A percentile compares a stretch with the other conserved stretches of the same genome.
These are phyloP conservation scores for Hypholoma sublateritium DNA, from an alignment of 768 basidiomycete genomes.

Conservation along the genomic window DNA sequence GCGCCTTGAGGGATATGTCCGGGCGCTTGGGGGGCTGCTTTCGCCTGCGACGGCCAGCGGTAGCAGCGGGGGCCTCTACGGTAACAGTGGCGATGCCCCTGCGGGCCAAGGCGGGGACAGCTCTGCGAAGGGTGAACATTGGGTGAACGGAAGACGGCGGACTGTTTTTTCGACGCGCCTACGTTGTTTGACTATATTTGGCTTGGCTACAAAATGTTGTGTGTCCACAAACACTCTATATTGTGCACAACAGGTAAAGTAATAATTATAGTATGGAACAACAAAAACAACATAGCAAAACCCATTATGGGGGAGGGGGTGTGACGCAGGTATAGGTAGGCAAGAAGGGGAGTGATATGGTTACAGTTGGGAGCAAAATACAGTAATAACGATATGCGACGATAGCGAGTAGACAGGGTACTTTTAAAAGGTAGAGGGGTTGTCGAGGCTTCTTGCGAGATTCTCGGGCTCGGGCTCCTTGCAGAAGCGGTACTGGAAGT, in stretches of 20 bases:
- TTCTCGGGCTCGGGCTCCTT: conserved; percentile 44
- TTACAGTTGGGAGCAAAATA: conserved; percentile 39
- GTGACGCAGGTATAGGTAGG: conserved; percentile 18
- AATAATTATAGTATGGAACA: conserved; percentile 1
- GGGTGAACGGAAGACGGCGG: not conserved
- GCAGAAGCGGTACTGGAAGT: conserved; percentile 67
- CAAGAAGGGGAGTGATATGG: conserved; percentile 24
- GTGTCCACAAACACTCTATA: not conserved
- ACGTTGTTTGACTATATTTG: conserved; percentile 10
- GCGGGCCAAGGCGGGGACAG: conserved; percentile 15
- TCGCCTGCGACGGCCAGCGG: conserved; percentile 26
- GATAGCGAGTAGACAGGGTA: conserved; percentile 15
- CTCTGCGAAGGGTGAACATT: conserved; percentile 30
- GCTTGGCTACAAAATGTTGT: not conserved
- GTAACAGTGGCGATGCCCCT: conserved; percentile 23
- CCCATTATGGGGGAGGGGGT: conserved; percentile 15
- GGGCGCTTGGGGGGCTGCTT: conserved; percentile 42
- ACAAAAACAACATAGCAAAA: conserved; percentile 10
- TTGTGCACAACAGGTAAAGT: not conserved
- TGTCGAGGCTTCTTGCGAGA: conserved; percentile 46
- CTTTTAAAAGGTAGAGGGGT: conserved; percentile 61
- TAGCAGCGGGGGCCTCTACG: conserved; percentile 2
- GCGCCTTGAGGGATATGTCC: conserved; percentile 47
- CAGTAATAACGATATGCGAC: conserved; percentile 46
- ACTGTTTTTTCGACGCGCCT: conserved; percentile 21